These are phyloP conservation scores for Globisporangium irregulare DNA, from an alignment of 352 stramenopile species.

Conservation along the genomic window DNA sequence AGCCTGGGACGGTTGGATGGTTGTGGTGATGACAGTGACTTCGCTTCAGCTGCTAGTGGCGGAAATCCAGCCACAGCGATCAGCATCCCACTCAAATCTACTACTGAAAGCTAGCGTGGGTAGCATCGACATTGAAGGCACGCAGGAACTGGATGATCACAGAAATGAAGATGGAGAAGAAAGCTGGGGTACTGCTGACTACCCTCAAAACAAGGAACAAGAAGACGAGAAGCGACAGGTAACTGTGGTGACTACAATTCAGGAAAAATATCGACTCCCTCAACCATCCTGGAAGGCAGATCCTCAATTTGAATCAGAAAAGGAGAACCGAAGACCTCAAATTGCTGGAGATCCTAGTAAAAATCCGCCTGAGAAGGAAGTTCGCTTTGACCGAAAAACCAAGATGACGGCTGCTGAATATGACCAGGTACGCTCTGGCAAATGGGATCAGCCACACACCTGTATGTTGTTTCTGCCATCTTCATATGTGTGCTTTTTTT, in stretches of 20 bases:
- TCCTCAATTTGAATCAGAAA: neutral
- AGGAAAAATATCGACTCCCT: slow-evolving; percentile 44
- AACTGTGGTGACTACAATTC: slow-evolving; percentile 30
- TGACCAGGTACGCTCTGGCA: slow-evolving; percentile 20
- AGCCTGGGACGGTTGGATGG: neutral
- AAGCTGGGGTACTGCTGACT: neutral
- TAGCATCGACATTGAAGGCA: neutral
- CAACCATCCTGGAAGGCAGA: slow-evolving; percentile 25
- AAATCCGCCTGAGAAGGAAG: neutral
- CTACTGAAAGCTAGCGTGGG: neutral
- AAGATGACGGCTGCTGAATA: slow-evolving; percentile 35
- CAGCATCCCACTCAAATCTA: neutral
- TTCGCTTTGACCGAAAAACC: slow-evolving; percentile 5
- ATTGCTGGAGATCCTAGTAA: neutral
- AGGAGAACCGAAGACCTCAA: neutral
- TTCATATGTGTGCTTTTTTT: neutral
- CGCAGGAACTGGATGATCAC: neutral
- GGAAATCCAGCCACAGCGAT: neutral
- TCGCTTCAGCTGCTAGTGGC: slow-evolving; percentile 9
- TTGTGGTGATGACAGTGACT: slow-evolving; percentile 6
- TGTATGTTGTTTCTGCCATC: neutral
- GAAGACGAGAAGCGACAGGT: neutral
- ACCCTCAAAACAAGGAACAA: neutral
- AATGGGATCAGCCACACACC: neutral
- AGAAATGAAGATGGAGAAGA: neutral